A percentile compares a stretch with the other conserved stretches of the same genome.
phyloP scores from a whole-genome alignment of 2,329 filamentous ascomycete genomes.

The Raffaelea arxii region DNA sequence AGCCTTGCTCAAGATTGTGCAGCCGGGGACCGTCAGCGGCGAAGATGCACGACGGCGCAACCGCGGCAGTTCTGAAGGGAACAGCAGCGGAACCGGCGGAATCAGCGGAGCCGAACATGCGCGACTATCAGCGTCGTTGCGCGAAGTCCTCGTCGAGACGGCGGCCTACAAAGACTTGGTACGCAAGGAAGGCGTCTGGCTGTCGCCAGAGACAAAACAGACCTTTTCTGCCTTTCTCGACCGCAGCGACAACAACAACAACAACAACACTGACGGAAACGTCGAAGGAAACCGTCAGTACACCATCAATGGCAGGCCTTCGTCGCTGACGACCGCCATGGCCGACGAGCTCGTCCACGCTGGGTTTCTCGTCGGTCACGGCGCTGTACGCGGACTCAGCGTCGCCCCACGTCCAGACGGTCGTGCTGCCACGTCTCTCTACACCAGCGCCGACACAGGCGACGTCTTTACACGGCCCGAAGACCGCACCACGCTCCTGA shows the following conservation, averaged over 20 bases:
- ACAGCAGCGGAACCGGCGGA: slow-evolving; percentile 17
- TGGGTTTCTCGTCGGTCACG: slow-evolving; percentile 54
- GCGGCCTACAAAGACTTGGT: slow-evolving; percentile 45
- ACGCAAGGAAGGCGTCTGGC: slow-evolving; percentile 23
- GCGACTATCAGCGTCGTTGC: too few species aligned
- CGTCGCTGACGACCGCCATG: slow-evolving; percentile 31
- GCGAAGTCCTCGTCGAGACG: slow-evolving; percentile 54
- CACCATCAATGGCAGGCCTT: slow-evolving; percentile 7
- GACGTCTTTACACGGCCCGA: slow-evolving; percentile 37
- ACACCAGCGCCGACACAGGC: slow-evolving; percentile 13
- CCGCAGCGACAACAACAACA: slow-evolving; percentile 14
- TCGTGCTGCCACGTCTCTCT: too few species aligned
- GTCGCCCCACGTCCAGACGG: too few species aligned
- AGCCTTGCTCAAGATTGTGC: slow-evolving; percentile 46
- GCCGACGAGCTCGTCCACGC: slow-evolving; percentile 50
- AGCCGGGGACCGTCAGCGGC: slow-evolving; percentile 50
- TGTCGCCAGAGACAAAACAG: too few species aligned
- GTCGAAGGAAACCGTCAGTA: slow-evolving; percentile 2
- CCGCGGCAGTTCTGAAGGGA: background rate
- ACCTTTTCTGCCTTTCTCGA: too few species aligned
- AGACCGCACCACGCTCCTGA: slow-evolving; percentile 45
- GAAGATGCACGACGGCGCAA: slow-evolving; percentile 24
- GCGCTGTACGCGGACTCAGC: slow-evolving; percentile 11
- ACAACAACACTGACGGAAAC: slow-evolving; percentile 4
- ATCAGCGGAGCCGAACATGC: too few species aligned